Evolutionary conservation across 306 rosid genomes (phyloP).

Genomic region (Vigna nakashimae): DNA sequence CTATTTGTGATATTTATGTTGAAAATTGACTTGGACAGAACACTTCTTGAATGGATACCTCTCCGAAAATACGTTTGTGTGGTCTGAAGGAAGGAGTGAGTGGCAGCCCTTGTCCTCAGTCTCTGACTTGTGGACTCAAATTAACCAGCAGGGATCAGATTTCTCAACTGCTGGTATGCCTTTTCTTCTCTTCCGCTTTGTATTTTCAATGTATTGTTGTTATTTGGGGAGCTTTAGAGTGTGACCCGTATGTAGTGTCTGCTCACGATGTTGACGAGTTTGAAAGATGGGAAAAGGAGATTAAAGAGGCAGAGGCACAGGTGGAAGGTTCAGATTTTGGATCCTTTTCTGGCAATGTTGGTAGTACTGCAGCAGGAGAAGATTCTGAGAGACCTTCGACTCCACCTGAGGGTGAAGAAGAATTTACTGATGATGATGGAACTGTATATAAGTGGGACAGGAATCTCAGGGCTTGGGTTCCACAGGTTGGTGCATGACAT

Average conservation of each 20-base stretch:
- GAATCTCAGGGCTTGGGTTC: slow-evolving; percentile 84
- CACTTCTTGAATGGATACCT: slow-evolving; percentile 84
- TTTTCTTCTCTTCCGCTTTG: slow-evolving; percentile 7
- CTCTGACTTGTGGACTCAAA: slow-evolving; percentile 57
- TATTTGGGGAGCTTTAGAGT: slow-evolving; percentile 40
- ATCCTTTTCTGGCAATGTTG: slow-evolving; percentile 38
- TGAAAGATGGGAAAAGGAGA: slow-evolving; percentile 83
- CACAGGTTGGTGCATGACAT: slow-evolving; percentile 70
- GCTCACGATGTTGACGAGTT: slow-evolving; percentile 63
- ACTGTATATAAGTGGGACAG: slow-evolving; percentile 87
- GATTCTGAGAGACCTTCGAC: slow-evolving; percentile 80
- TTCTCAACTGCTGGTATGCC: slow-evolving; percentile 56
- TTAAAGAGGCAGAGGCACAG: slow-evolving; percentile 69
- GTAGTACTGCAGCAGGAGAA: slow-evolving; percentile 43
- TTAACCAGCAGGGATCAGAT: slow-evolving; percentile 47
- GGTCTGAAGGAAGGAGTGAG: slow-evolving; percentile 91
- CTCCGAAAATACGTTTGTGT: slow-evolving; percentile 62
- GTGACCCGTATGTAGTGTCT: slow-evolving; percentile 53
- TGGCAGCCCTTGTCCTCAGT: slow-evolving; percentile 89
- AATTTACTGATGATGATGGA: slow-evolving; percentile 96
- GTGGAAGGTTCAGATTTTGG: slow-evolving; percentile 47
- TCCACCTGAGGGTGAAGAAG: slow-evolving; percentile 96
- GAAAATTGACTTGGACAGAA: slow-evolving; percentile 71
- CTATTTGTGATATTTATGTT: slow-evolving; percentile 57
- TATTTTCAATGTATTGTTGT: background rate